These are phyloP conservation scores for Ophiostoma sp. DNA, from an alignment of 2,329 filamentous ascomycete species.

Conservation along the genomic window DNA sequence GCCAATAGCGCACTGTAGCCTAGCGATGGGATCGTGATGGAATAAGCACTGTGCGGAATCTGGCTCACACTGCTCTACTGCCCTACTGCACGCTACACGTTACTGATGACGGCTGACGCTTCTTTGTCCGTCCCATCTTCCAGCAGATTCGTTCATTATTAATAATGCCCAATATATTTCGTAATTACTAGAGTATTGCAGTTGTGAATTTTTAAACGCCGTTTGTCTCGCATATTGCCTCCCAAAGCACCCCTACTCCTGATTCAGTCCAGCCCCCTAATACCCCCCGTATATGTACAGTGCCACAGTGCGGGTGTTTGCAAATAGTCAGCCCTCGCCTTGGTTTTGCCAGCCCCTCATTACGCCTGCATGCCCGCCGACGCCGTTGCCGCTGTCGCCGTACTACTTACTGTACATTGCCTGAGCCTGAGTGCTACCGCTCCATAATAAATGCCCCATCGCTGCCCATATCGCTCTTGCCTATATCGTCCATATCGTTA, in stretches of 20 bases:
- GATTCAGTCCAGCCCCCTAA: neutral
- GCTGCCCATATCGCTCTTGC: neutral
- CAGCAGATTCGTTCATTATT: neutral
- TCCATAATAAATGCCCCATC: constrained; percentile 7
- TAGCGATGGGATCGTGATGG: neutral
- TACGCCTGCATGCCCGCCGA: neutral
- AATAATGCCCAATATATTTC: neutral
- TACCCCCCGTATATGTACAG: neutral
- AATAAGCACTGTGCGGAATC: neutral
- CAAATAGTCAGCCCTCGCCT: neutral
- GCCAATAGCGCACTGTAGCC: neutral
- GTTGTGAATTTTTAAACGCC: neutral
- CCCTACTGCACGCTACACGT: neutral
- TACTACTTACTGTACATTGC: neutral
- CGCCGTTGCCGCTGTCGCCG: neutral
- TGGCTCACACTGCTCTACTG: neutral
- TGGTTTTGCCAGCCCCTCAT: constrained; percentile 3
- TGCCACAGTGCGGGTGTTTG: neutral
- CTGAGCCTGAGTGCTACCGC: neutral
- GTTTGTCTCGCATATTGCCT: neutral
- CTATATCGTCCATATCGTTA: neutral
- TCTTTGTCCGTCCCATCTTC: neutral
- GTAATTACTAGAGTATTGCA: neutral
- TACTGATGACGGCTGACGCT: neutral
- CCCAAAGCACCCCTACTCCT: neutral